Evolutionary conservation across 1,284 basidiomycete genomes (phyloP).

Genomic region (Singerocomus rubriflavus): DNA sequence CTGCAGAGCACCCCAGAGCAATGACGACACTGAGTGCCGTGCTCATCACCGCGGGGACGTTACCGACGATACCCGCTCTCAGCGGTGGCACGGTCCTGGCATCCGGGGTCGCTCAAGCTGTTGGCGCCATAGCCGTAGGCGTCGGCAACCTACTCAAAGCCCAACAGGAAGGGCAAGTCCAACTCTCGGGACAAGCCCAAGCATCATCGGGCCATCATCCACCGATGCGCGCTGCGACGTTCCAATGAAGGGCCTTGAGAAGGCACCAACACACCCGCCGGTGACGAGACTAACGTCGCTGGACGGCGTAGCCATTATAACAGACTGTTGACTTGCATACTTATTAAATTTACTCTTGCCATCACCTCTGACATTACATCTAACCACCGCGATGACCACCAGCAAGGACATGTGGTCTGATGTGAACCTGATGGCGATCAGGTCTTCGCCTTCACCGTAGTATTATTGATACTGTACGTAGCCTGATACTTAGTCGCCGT

Average conservation of each 20-base stretch:
- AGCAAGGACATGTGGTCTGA: constrained; percentile 2
- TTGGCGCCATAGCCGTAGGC: constrained; percentile 71
- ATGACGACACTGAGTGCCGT: constrained; percentile 74
- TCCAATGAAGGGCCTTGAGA: constrained; percentile 20
- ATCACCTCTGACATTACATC: constrained; percentile 7
- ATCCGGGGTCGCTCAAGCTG: constrained; percentile 66
- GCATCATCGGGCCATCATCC: constrained; percentile 25
- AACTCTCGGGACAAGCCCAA: constrained; percentile 26
- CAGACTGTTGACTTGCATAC: constrained; percentile 20
- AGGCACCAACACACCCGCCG: background rate
- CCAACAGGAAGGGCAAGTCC: constrained; percentile 37
- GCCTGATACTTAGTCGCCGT: constrained; percentile 24
- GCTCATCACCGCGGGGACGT: constrained; percentile 69
- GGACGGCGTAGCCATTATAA: constrained; percentile 22
- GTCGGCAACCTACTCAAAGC: constrained; percentile 54
- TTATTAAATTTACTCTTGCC: constrained; percentile 19
- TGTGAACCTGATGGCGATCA: constrained; percentile 14
- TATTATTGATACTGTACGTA: constrained; percentile 20
- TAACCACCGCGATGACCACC: constrained; percentile 9
- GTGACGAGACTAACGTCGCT: constrained; percentile 18
- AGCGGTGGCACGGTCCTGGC: constrained; percentile 67
- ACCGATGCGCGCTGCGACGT: constrained; percentile 31
- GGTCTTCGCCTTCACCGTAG: constrained; percentile 8
- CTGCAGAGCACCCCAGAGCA: constrained; percentile 67
- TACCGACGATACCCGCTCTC: constrained; percentile 67